phyloP scores from a whole-genome alignment of 306 rosid genomes.

The Rosa rugosa region DNA sequence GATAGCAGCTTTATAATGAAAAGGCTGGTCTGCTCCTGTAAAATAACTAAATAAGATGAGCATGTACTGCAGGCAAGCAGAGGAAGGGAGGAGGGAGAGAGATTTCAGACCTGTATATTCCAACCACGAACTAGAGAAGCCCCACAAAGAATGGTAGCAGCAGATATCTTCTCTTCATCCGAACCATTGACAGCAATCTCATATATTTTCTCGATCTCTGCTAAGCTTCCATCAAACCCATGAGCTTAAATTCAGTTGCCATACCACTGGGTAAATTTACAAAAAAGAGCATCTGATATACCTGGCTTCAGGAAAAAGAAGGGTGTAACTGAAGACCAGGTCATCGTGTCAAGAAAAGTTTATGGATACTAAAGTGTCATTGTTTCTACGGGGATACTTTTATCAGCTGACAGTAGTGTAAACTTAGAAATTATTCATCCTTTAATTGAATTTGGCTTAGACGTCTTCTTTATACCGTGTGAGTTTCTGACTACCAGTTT shows the following conservation, averaged over 20 bases:
- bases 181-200: constrained; percentile 85
- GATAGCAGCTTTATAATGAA: constrained; percentile 66
- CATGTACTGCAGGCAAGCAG: not conserved
- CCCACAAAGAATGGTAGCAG: constrained; percentile 87
- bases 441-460: constrained; percentile 3
- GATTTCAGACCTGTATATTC: constrained; percentile 75
- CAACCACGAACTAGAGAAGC: constrained; percentile 89
- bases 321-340: constrained; percentile 45
- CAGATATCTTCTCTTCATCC: constrained; percentile 82
- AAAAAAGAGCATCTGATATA: constrained; percentile 45
- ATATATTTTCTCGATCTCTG: constrained; percentile 83
- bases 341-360: constrained; percentile 19
- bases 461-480: not conserved
- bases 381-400: not conserved
- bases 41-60: constrained; percentile 24
- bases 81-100: not conserved
- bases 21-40: constrained; percentile 71
- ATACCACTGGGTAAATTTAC: constrained; percentile 40
- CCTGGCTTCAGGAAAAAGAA: constrained; percentile 49
- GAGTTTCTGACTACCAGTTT: not conserved
- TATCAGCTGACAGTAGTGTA: not conserved
- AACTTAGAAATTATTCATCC: constrained; percentile 19
- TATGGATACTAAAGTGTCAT: constrained; percentile 21
- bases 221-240: constrained; percentile 95
- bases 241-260: constrained; percentile 66